A percentile compares a stretch with the other conserved stretches of the same genome.
Evolutionary conservation across 768 basidiomycete genomes (phyloP).

Genomic region (Pulveroboletus ravenelii): DNA sequence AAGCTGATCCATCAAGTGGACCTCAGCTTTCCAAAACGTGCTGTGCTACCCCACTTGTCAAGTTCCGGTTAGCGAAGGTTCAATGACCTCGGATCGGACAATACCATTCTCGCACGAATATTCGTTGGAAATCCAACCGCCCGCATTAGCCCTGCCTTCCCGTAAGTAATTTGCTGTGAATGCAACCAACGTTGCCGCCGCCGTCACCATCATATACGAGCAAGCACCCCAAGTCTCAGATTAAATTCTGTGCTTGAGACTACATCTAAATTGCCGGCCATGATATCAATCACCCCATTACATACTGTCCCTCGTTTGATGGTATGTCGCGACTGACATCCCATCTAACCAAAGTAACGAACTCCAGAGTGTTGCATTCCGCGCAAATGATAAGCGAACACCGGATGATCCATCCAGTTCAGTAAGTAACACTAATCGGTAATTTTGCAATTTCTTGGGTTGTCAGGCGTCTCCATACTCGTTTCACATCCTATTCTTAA

Average conservation of each 20-base stretch:
- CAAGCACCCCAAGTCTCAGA: conserved; percentile 12
- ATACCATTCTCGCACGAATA: conserved; percentile 15
- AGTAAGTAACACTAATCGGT: conserved; percentile 11
- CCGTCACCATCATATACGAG: conserved; percentile 11
- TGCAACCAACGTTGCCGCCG: conserved; percentile 11
- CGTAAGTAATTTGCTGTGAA: conserved; percentile 15
- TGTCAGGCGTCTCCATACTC: conserved; percentile 23
- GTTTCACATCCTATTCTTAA: conserved; percentile 17
- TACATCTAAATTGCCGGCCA: conserved; percentile 13
- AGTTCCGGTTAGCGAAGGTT: conserved; percentile 12
- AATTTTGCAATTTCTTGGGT: conserved; percentile 6
- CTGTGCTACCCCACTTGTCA: conserved; percentile 2
- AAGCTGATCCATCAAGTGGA: conserved; percentile 9
- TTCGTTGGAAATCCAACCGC: conserved; percentile 11
- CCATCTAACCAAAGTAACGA: conserved; percentile 8
- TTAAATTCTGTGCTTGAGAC: conserved; percentile 11
- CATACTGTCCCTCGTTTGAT: not conserved
- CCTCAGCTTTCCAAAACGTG: conserved; percentile 10
- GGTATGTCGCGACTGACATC: conserved; percentile 10
- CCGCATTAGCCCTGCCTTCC: conserved; percentile 16
- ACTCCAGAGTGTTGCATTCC: conserved; percentile 12
- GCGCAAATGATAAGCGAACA: conserved; percentile 23
- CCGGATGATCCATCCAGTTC: conserved; percentile 3
- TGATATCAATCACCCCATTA: too few relatives aligned
- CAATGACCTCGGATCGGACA: conserved; percentile 13